Conservation (phyloP, 2,329 filamentous ascomycete genomes). For the Cryphonectria nitschkei region DNA sequence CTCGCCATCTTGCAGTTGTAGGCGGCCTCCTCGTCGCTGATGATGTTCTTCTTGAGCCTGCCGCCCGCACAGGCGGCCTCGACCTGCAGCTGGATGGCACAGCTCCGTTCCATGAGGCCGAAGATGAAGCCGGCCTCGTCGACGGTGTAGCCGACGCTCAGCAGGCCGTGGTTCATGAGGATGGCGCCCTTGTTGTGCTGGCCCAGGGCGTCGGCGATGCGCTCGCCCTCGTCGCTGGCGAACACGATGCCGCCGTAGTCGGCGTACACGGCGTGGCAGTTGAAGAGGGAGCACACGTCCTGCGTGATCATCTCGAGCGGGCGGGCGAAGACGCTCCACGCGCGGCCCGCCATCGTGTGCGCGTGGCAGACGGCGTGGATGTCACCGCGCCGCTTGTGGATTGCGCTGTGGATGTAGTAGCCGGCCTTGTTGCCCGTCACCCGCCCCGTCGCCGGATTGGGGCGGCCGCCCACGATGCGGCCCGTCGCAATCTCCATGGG, state of each 20-base stretch:
- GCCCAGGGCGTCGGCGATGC: conserved; percentile 67
- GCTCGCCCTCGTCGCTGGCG: conserved; percentile 65
- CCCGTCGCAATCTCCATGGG: conserved; percentile 61
- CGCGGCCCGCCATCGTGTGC: conserved; percentile 68
- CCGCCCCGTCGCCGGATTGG: conserved; percentile 44
- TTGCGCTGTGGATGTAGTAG: conserved; percentile 70
- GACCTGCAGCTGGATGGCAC: conserved; percentile 67
- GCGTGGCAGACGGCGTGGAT: conserved; percentile 71
- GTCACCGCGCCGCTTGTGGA: conserved; percentile 68
- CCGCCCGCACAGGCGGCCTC: conserved; percentile 63
- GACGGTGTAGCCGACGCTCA: conserved; percentile 72
- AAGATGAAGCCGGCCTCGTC: conserved; percentile 76
- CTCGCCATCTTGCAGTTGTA: conserved; percentile 50
- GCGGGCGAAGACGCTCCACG: conserved; percentile 67
- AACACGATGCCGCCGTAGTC: conserved; percentile 61
- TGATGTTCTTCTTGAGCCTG: conserved; percentile 45
- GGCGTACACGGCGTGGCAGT: conserved; percentile 62
- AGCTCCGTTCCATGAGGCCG: conserved; percentile 69
- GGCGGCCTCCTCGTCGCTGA: conserved; percentile 45
- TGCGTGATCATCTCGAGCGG: conserved; percentile 73
- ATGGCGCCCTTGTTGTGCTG: conserved; percentile 62
- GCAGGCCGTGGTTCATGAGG: conserved; percentile 71
- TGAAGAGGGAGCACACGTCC: conserved; percentile 68
- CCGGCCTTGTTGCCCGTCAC: conserved; percentile 66
- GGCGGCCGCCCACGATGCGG: conserved; percentile 66